phyloP scores from a whole-genome alignment of 768 basidiomycete species.

The Pulveroboletus sp. region DNA sequence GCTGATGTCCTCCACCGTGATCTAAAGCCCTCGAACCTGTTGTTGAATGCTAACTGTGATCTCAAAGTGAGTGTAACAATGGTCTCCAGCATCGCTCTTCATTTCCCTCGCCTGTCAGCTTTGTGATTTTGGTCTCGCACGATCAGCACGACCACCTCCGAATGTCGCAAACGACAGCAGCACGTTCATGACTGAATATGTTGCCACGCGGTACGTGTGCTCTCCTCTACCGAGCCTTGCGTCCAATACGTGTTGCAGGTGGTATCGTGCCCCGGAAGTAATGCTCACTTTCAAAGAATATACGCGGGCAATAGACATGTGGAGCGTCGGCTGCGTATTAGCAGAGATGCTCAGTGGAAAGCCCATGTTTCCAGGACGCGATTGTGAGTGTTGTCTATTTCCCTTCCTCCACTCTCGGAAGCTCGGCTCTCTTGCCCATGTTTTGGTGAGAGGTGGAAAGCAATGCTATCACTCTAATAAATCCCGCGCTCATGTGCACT shows the following conservation, averaged over 20 bases:
- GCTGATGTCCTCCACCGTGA: slow-evolving; percentile 95
- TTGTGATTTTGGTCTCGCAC: slow-evolving; percentile 85
- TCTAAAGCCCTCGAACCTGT: slow-evolving; percentile 92
- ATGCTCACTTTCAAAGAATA: slow-evolving; percentile 99
- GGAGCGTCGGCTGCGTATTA: slow-evolving; percentile 82
- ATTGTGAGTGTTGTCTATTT: slow-evolving; percentile 46
- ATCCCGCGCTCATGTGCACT: background rate
- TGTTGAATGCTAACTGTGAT: slow-evolving; percentile 95
- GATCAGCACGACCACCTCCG: slow-evolving; percentile 70
- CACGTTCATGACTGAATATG: slow-evolving; percentile 90
- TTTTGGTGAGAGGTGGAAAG: background rate
- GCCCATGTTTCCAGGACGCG: slow-evolving; percentile 91
- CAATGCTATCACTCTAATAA: background rate
- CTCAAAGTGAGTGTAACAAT: slow-evolving; percentile 61
- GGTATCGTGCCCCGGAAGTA: slow-evolving; percentile 97
- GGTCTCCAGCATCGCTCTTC: background rate
- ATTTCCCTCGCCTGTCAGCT: slow-evolving; percentile 38
- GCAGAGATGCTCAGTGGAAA: slow-evolving; percentile 93
- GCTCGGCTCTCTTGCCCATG: background rate
- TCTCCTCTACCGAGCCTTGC: background rate
- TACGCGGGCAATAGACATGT: slow-evolving; percentile 81
- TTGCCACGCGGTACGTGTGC: slow-evolving; percentile 71
- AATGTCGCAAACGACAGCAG: slow-evolving; percentile 70
- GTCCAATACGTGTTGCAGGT: slow-evolving; percentile 40
- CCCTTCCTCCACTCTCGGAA: background rate